These are phyloP conservation scores for Hagleromyces aurorensis DNA, from an alignment of 805 yeast genomes.

Conservation along the genomic window DNA sequence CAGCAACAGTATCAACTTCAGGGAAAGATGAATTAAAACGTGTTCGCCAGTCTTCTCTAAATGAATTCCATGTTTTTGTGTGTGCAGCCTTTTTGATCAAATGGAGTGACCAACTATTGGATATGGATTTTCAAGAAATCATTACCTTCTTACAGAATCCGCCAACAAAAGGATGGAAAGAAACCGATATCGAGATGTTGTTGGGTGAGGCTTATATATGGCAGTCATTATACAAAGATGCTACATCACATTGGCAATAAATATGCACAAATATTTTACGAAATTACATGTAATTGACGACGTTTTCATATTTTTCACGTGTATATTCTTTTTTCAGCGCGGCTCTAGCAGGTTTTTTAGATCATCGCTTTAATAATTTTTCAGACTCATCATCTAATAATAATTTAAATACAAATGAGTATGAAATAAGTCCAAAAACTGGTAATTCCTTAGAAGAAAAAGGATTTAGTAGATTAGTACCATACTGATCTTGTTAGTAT, in stretches of 20 bases:
- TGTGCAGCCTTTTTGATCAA: conserved; percentile 93
- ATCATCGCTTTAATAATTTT: too few relatives aligned
- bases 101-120: conserved; percentile 70
- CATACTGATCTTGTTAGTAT: too few relatives aligned
- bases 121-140: conserved; percentile 91
- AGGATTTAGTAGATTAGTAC: too few relatives aligned
- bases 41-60: conserved; percentile 36
- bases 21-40: conserved; percentile 11
- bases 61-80: conserved; percentile 90
- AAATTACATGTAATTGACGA: too few relatives aligned
- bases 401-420: too few relatives aligned
- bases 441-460: too few relatives aligned
- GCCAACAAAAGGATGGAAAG: conserved; percentile 81
- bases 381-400: too few relatives aligned
- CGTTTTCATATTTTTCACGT: too few relatives aligned
- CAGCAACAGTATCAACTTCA: conserved; percentile 7
- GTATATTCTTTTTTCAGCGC: too few relatives aligned
- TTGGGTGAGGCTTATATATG: conserved; percentile 94
- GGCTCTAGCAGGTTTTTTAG: too few relatives aligned
- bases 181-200: conserved; percentile 83
- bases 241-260: conserved; percentile 70
- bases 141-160: conserved; percentile 85
- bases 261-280: neutral
- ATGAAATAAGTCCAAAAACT: too few relatives aligned
- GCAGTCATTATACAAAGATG: conserved; percentile 88